These are phyloP conservation scores for Backusella parvicylindrica DNA, from an alignment of 192 early-diverging fungal species.

Conservation along the genomic window DNA sequence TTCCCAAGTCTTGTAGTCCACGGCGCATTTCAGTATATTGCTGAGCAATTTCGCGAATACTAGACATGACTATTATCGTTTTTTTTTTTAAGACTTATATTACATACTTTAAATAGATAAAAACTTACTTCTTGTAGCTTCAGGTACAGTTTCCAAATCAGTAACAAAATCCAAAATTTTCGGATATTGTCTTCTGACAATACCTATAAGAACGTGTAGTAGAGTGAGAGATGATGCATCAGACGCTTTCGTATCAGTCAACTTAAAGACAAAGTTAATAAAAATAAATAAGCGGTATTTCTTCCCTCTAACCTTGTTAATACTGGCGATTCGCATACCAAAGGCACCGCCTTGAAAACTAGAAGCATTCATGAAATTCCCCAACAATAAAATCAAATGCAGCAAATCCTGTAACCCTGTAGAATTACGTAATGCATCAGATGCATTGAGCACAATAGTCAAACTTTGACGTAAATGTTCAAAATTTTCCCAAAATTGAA, in stretches of 20 bases:
- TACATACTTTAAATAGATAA: background rate
- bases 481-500: slow-evolving; percentile 62
- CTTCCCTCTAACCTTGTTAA: slow-evolving; percentile 55
- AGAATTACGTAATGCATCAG: slow-evolving; percentile 58
- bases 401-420: slow-evolving; percentile 66
- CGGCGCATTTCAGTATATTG: slow-evolving; percentile 32
- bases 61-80: slow-evolving; percentile 11
- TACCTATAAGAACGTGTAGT: slow-evolving; percentile 65
- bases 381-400: slow-evolving; percentile 66
- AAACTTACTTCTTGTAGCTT: slow-evolving; percentile 58
- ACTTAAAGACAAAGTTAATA: slow-evolving; percentile 11
- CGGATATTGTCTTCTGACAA: slow-evolving; percentile 61
- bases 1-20: slow-evolving; percentile 38
- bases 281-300: background rate
- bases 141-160: slow-evolving; percentile 63
- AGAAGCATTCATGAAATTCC: slow-evolving; percentile 82
- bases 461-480: slow-evolving; percentile 57
- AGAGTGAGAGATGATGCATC: slow-evolving; percentile 63
- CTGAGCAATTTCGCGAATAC: slow-evolving; percentile 28
- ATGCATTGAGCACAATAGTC: slow-evolving; percentile 52
- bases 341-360: slow-evolving; percentile 80
- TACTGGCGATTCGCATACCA: slow-evolving; percentile 75
- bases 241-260: slow-evolving; percentile 78
- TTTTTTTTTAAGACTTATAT: background rate
- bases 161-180: slow-evolving; percentile 53